Evolutionary conservation across 441 rosid genomes (phyloP).

Genomic region (Eruca vesicaria): DNA sequence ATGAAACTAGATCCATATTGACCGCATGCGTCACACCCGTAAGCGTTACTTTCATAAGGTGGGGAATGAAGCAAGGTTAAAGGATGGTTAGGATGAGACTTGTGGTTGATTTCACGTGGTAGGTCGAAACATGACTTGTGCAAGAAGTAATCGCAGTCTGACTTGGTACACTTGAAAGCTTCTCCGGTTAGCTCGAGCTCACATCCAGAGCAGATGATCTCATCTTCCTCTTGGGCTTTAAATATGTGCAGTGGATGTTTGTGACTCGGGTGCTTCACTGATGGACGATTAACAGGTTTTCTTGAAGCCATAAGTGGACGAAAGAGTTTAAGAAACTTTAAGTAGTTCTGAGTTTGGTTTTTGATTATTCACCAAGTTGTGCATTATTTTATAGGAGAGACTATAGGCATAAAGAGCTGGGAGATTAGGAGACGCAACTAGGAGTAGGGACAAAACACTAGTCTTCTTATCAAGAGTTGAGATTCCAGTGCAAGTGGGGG

Average conservation of each 20-base stretch:
- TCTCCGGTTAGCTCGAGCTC: conserved; percentile 27
- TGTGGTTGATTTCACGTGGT: conserved; percentile 45
- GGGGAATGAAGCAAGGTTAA: conserved; percentile 39
- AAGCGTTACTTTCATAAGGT: conserved; percentile 28
- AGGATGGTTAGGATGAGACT: conserved; percentile 38
- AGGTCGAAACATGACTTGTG: conserved; percentile 49
- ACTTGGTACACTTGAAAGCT: conserved; percentile 36
- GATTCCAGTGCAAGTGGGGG: not conserved
- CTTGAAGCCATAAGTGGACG: conserved; percentile 19
- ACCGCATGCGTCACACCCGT: conserved; percentile 40
- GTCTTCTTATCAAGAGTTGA: conserved; percentile 11
- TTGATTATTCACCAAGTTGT: conserved; percentile 1
- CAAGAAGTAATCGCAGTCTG: conserved; percentile 40
- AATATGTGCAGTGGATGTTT: conserved; percentile 26
- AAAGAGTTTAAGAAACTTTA: not conserved
- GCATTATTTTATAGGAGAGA: not conserved
- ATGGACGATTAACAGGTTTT: conserved; percentile 18
- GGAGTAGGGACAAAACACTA: conserved; percentile 22
- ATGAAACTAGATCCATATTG: conserved; percentile 46
- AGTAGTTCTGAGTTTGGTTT: not conserved
- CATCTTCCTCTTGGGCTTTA: conserved; percentile 30
- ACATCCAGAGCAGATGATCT: conserved; percentile 34
- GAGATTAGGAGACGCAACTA: not conserved
- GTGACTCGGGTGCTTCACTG: conserved; percentile 33
- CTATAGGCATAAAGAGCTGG: not conserved